Percentiles rank a stretch among this genome's conserved stretches.
These are phyloP conservation scores for Pyrenopolyporus hunteri DNA, from an alignment of 495 filamentous ascomycete genomes.

Conservation along the genomic window DNA sequence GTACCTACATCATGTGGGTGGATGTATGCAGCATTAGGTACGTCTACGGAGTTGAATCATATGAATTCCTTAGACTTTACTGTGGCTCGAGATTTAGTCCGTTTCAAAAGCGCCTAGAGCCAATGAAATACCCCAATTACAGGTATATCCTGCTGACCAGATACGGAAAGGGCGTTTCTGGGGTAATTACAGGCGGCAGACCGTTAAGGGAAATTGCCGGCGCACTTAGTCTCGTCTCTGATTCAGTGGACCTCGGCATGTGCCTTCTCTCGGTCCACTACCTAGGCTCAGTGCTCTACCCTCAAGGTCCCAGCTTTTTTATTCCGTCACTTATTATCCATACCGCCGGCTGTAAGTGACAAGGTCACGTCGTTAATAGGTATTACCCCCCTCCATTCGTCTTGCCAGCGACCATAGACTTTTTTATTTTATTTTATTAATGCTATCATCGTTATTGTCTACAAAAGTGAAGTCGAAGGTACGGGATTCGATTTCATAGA, in stretches of 20 bases:
- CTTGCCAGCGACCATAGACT: neutral
- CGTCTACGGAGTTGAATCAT: too few relatives aligned
- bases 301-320: constrained; percentile 19
- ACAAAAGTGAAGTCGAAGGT: neutral
- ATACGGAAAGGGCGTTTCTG: neutral
- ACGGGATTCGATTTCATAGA: neutral
- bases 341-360: constrained; percentile 24
- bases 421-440: too few relatives aligned
- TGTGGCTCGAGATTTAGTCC: constrained; percentile 1
- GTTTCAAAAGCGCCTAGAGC: neutral
- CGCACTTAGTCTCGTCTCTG: constrained; percentile 11
- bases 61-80: too few relatives aligned
- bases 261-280: constrained; percentile 27
- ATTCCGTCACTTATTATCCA: constrained; percentile 28
- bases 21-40: too few relatives aligned
- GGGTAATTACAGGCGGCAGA: constrained; percentile 21
- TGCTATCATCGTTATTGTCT: neutral
- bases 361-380: constrained; percentile 8
- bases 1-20: too few relatives aligned
- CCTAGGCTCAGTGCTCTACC: neutral
- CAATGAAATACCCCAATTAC: constrained; percentile 12
- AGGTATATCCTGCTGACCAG: neutral
- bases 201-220: constrained; percentile 30
- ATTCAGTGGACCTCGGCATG: constrained; percentile 42
- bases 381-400: neutral